Evolutionary conservation across 2,329 filamentous ascomycete species (phyloP).

Genomic region (Calonectria fujianensis): DNA sequence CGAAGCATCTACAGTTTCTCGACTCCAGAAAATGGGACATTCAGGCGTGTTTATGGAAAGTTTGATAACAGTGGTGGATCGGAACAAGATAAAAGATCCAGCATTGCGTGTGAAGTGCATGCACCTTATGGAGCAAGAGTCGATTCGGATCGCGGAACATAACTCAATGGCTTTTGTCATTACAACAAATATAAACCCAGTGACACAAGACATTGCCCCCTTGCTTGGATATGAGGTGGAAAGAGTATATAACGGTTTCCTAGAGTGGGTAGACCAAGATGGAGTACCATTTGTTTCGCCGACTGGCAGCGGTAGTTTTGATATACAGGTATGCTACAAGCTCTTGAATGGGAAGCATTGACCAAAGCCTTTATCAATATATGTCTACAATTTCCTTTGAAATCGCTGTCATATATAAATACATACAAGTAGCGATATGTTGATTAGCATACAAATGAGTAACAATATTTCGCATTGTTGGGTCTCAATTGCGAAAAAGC

Average conservation of each 20-base stretch:
- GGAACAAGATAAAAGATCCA: background rate
- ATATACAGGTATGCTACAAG: background rate
- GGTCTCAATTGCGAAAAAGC: too few species aligned
- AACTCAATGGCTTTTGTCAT: background rate
- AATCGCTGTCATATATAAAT: rapidly evolving
- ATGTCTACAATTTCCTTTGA: background rate
- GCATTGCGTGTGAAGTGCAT: background rate
- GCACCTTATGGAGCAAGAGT: background rate
- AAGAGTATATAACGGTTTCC: background rate
- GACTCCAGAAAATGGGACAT: background rate
- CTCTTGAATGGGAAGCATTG: background rate
- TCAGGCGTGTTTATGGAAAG: background rate
- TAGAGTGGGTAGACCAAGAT: background rate
- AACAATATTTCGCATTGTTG: too few species aligned
- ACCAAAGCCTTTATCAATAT: background rate
- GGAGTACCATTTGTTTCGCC: background rate
- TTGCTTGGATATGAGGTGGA: background rate
- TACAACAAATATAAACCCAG: background rate
- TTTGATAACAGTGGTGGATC: background rate
- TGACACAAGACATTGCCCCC: background rate
- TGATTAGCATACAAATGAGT: too few species aligned
- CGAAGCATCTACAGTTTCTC: background rate
- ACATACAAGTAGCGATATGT: rapidly evolving
- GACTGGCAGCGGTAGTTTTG: background rate
- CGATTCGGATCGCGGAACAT: background rate